A percentile compares a stretch with the other conserved stretches of the same genome.
phyloP scores from a whole-genome alignment of 257 asterid genomes.

The Agastache rugosa region DNA sequence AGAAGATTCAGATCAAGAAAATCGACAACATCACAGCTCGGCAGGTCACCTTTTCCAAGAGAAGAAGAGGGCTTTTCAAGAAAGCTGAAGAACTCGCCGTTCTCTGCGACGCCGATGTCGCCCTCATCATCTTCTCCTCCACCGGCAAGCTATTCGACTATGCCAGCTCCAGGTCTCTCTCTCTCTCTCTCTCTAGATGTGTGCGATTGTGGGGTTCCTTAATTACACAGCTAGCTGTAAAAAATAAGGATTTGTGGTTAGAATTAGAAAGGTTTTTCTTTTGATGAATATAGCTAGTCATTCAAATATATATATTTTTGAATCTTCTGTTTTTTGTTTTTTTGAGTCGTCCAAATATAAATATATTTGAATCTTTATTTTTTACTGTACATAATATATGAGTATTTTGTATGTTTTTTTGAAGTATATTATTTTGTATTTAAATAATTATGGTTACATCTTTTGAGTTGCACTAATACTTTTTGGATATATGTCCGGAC shows the following conservation, averaged over 20 bases:
- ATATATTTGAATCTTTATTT: background rate
- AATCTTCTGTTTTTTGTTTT: constrained; percentile 13
- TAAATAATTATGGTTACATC: background rate
- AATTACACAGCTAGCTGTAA: no score
- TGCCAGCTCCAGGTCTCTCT: constrained; percentile 67
- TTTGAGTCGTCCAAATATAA: background rate
- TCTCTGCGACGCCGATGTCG: constrained; percentile 87
- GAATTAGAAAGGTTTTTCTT: background rate
- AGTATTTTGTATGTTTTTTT: no score
- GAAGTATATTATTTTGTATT: background rate
- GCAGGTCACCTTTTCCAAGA: constrained; percentile 82
- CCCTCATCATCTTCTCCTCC: constrained; percentile 72
- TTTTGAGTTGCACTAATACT: no score
- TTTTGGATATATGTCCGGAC: no score
- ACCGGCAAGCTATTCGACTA: constrained; percentile 70
- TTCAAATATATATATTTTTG: constrained; percentile 8
- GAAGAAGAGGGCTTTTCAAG: constrained; percentile 84
- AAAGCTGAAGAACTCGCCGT: constrained; percentile 83
- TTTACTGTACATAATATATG: no score
- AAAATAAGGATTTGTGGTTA: no score
- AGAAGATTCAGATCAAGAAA: constrained; percentile 84
- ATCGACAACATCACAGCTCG: constrained; percentile 78
- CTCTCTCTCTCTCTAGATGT: constrained; percentile 29
- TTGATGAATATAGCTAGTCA: background rate
- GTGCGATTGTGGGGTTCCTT: no score